Evolutionary conservation across 163 green algal genomes (phyloP), one percentile per base, ranked within the genome.

Genomic region (Chloroidium sp.): DNA sequence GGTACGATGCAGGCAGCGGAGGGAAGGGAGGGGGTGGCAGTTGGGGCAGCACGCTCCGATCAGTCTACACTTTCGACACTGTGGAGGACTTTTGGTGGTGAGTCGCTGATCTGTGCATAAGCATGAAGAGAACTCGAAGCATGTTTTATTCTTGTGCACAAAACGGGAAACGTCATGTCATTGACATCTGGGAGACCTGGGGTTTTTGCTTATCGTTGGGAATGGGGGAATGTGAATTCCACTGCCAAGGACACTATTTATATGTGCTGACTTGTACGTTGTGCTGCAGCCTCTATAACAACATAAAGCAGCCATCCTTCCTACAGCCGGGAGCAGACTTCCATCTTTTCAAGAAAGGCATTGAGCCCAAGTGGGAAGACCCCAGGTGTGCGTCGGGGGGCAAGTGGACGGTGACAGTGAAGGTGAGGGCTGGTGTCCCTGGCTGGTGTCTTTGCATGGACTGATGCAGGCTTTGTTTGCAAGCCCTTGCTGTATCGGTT

Each of bases 31-130:
- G 87, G 3, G 82, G 89, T 64, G 88, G 83, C 74, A 93, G 84
- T n/a, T 99, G 93, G 92, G 96, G 96, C 1, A 90, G 96, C 78
- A 96, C 94, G 2, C 85, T 99, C 76, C 88, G 94, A 62, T 79
- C 88, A 3, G 94, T 99, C 3, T 98, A 97, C 87, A 97, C 96
- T 0, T 99, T 99, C 84, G 88, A 93, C 82, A 98, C 93, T n/a
- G 95, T 99, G n/a, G 96, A 99, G 87, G 96, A 99, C 82, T 99
- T 99, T 81, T 99, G 96, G 96, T 97, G 95, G 95, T 98, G 87
- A 76, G 94, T 90, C 12, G 14, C 14, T 14, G 36, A 36, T 36
- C 36, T 36, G 36, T 36, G 36, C 36, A 36, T 36, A 36, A 36
- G 36, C 36, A 36, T 36, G 36, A 36, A 36, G 36, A 36, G 36